These are phyloP conservation scores for Phaeotremella skinneri DNA, from an alignment of 768 basidiomycete species.

Conservation along the genomic window DNA sequence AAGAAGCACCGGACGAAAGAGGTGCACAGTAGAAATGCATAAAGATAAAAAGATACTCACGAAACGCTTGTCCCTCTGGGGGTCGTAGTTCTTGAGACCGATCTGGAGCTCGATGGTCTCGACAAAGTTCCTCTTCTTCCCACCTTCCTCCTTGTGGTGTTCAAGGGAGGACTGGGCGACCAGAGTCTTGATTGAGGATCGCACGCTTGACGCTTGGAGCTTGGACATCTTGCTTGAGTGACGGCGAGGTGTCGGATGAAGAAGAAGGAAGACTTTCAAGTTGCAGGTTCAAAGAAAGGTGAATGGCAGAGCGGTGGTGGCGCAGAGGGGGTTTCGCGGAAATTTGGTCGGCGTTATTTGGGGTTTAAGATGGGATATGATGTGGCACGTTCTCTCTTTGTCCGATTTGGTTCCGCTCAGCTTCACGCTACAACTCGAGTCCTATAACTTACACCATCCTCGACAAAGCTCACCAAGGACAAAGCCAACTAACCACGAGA, in stretches of 20 bases:
- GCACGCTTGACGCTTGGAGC: slow-evolving; percentile 99
- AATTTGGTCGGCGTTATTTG: slow-evolving; percentile 16
- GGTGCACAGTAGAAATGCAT: background rate
- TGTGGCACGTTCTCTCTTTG: slow-evolving; percentile 1
- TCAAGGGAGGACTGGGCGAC: slow-evolving; percentile 78
- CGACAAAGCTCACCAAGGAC: too few species aligned
- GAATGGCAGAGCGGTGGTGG: slow-evolving; percentile 8
- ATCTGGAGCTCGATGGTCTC: slow-evolving; percentile 55
- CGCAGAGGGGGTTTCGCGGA: slow-evolving; percentile 12
- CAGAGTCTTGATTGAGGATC: slow-evolving; percentile 90
- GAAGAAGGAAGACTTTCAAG: slow-evolving; percentile 10
- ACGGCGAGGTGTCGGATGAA: slow-evolving; percentile 18
- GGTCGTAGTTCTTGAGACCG: slow-evolving; percentile 60
- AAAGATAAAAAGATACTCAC: slow-evolving; percentile 55
- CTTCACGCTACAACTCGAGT: background rate
- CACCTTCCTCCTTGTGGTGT: slow-evolving; percentile 55
- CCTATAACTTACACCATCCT: background rate
- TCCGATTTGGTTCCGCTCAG: background rate
- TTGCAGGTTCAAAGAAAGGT: slow-evolving; percentile 12
- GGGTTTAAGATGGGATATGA: background rate
- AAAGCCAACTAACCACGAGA: background rate
- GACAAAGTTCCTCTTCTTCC: slow-evolving; percentile 54
- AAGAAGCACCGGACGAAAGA: background rate
- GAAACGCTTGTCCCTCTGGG: slow-evolving; percentile 99
- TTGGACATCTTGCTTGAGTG: slow-evolving; percentile 56